phyloP scores from a whole-genome alignment of 2,329 filamentous ascomycete species.

The Alternaria consortialis region DNA sequence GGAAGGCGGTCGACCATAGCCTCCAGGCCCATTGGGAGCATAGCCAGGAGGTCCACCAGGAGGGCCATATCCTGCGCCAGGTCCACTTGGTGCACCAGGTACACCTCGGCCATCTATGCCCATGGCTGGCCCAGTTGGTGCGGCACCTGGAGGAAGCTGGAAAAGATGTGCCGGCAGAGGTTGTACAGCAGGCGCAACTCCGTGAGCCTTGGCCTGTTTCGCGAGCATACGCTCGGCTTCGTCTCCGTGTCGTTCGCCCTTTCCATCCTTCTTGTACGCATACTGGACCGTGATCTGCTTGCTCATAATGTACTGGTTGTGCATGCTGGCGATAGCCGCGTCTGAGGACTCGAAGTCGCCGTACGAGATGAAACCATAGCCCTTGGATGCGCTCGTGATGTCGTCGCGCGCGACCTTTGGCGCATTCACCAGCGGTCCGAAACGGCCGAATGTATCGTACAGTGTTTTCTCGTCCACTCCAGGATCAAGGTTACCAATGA shows the following conservation, averaged over 20 bases:
- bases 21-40: conserved; percentile 21
- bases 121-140: conserved; percentile 49
- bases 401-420: conserved; percentile 93
- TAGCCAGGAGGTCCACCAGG: conserved; percentile 54
- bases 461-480: conserved; percentile 96
- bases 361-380: conserved; percentile 95
- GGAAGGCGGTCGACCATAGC: conserved; percentile 35
- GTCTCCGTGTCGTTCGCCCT: conserved; percentile 95
- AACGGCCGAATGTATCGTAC: conserved; percentile 93
- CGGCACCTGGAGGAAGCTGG: conserved; percentile 43
- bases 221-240: conserved; percentile 91
- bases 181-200: conserved; percentile 83
- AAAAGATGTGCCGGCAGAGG: conserved; percentile 79
- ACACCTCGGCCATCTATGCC: conserved; percentile 46
- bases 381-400: conserved; percentile 81
- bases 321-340: conserved; percentile 89
- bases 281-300: conserved; percentile 97
- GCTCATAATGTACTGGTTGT: conserved; percentile 95
- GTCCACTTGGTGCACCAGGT: conserved; percentile 51
- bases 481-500: conserved; percentile 92
- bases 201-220: conserved; percentile 91
- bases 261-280: conserved; percentile 99
- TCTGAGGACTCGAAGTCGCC: conserved; percentile 94
- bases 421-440: conserved; percentile 82
- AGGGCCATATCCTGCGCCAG: conserved; percentile 48